Evolutionary conservation across 768 basidiomycete species (phyloP).

Genomic region (Clathrus columnatus): DNA sequence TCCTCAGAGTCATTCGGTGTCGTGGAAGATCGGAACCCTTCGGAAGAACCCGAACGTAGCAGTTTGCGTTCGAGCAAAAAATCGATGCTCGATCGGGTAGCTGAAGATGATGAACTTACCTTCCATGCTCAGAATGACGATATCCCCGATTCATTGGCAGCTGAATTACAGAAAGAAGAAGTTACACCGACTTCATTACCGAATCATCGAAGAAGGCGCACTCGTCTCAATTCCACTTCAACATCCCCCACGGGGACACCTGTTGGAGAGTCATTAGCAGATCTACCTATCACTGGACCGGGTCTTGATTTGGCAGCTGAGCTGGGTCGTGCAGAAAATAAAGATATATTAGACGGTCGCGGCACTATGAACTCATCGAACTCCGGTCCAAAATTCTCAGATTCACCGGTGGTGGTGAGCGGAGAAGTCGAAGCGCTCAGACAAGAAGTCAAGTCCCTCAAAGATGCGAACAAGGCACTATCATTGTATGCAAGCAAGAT

Average conservation of each 20-base stretch:
- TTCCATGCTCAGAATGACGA: conserved; percentile 24
- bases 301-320: conserved; percentile 88
- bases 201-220: conserved; percentile 1
- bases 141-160: conserved; percentile 24
- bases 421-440: conserved; percentile 70
- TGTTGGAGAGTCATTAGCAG: conserved; percentile 71
- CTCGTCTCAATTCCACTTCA: conserved; percentile 30
- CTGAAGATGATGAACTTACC: conserved; percentile 36
- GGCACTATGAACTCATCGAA: conserved; percentile 38
- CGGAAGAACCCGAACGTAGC: conserved; percentile 35
- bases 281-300: conserved; percentile 80
- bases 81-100: conserved; percentile 27
- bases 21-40: conserved; percentile 15
- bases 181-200: conserved; percentile 28
- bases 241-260: conserved; percentile 31
- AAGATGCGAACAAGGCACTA: conserved; percentile 92
- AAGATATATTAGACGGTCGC: conserved; percentile 56
- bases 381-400: conserved; percentile 13
- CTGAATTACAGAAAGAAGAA: conserved; percentile 15
- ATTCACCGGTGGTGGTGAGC: conserved; percentile 27
- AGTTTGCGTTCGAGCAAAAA: conserved; percentile 48
- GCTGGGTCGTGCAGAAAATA: conserved; percentile 85
- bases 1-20: conserved; percentile 32
- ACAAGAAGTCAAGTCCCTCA: conserved; percentile 83
- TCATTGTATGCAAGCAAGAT: conserved; percentile 96